A percentile compares a stretch with the other conserved stretches of the same genome.
These are phyloP conservation scores for Carex kokanica DNA, from an alignment of 176 grass and related monocot genomes.

Conservation along the genomic window DNA sequence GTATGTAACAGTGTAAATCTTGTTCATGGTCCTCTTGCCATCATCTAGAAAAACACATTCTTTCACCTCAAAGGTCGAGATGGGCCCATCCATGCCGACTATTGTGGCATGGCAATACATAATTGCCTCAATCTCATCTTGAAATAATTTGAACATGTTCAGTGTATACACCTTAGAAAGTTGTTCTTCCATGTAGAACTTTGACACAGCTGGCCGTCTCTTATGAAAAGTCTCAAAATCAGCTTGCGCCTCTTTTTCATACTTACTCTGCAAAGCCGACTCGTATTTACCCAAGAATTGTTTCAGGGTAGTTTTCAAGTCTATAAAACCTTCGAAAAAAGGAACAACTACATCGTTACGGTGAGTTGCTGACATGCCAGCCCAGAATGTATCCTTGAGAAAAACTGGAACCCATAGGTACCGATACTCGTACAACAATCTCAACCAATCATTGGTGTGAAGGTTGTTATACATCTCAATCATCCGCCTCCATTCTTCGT, in stretches of 20 bases:
- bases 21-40: conserved; percentile 80
- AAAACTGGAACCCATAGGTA: conserved; percentile 84
- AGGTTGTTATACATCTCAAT: conserved; percentile 61
- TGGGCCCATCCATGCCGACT: conserved; percentile 38
- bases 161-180: conserved; percentile 92
- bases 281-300: conserved; percentile 92
- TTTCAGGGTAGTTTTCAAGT: conserved; percentile 79
- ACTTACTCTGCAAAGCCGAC: conserved; percentile 75
- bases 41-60: conserved; percentile 93
- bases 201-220: conserved; percentile 73
- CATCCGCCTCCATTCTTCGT: conserved; percentile 74
- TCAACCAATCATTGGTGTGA: conserved; percentile 76
- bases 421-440: conserved; percentile 76
- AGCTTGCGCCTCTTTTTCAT: conserved; percentile 90
- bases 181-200: conserved; percentile 99
- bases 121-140: conserved; percentile 97
- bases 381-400: conserved; percentile 89
- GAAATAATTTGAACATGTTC: conserved; percentile 96
- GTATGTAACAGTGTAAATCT: conserved; percentile 71
- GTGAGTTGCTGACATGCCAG: conserved; percentile 85
- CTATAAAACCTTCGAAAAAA: conserved; percentile 92
- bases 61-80: conserved; percentile 79
- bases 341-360: conserved; percentile 56
- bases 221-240: conserved; percentile 99
- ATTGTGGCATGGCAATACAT: conserved; percentile 96